A percentile compares a stretch with the other conserved stretches of the same genome.
phyloP scores from a whole-genome alignment of 1,284 basidiomycete species.

The Tetrapyrgos nigripes region DNA sequence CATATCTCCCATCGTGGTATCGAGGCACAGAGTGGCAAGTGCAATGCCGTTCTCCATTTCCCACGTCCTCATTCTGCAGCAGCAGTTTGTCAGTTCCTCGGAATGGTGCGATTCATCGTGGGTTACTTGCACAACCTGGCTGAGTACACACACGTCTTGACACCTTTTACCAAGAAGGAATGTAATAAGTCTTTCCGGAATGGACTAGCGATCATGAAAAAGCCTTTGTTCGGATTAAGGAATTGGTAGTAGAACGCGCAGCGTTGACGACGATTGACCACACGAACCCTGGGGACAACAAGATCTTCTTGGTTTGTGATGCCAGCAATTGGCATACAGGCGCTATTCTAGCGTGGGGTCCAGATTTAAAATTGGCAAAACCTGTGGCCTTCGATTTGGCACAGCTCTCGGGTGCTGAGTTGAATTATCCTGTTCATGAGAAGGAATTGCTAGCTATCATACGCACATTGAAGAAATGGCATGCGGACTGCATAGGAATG shows the following conservation, averaged over 20 bases:
- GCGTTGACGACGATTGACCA: no score
- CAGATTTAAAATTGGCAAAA: no score
- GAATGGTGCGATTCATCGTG: slow-evolving; percentile 36
- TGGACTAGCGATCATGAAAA: slow-evolving; percentile 28
- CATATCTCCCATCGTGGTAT: no score
- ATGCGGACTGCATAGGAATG: slow-evolving; percentile 35
- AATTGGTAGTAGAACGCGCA: slow-evolving; percentile 25
- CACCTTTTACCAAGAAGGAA: slow-evolving; percentile 30
- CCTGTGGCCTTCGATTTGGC: no score
- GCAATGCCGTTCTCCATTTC: slow-evolving; percentile 26
- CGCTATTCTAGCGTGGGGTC: slow-evolving; percentile 32
- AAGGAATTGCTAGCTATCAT: slow-evolving; percentile 32
- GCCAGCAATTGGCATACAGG: slow-evolving; percentile 36
- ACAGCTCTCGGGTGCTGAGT: no score
- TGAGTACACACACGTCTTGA: slow-evolving; percentile 30
- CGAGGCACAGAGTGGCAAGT: neutral
- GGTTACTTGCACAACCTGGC: slow-evolving; percentile 32
- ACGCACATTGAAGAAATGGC: slow-evolving; percentile 30
- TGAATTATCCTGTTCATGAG: no score
- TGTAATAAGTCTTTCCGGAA: slow-evolving; percentile 21
- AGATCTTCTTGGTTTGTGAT: no score
- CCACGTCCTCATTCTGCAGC: slow-evolving; percentile 22
- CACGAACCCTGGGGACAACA: no score
- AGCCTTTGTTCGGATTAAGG: slow-evolving; percentile 38
- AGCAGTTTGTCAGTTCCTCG: slow-evolving; percentile 35